A percentile compares a stretch with the other conserved stretches of the same genome.
These are phyloP conservation scores for Fragilaria crotonensis DNA, from an alignment of 108 stramenopile species.

Conservation along the genomic window DNA sequence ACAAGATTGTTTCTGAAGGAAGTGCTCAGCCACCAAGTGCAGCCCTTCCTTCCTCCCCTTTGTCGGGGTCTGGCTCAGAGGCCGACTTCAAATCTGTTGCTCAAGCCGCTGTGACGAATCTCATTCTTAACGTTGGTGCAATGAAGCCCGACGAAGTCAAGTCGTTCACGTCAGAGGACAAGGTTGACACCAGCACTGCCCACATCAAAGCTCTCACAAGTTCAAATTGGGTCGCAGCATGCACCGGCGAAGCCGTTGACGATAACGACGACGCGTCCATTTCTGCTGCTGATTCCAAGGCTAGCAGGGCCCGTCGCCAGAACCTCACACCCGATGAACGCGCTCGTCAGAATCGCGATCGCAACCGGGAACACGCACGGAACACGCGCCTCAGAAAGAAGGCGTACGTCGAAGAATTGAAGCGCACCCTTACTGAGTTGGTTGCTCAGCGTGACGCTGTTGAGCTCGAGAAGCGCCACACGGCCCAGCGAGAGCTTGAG, in stretches of 20 bases:
- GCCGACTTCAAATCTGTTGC: constrained; percentile 74
- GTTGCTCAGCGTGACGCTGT: constrained; percentile 72
- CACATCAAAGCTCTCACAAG: constrained; percentile 80
- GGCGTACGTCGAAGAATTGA: constrained; percentile 90
- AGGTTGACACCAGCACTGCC: constrained; percentile 72
- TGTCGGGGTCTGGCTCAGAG: constrained; percentile 28
- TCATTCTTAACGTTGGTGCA: constrained; percentile 56
- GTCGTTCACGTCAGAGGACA: neutral
- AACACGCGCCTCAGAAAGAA: constrained; percentile 96
- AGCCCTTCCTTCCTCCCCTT: constrained; percentile 8
- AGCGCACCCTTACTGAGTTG: constrained; percentile 75
- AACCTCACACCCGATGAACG: constrained; percentile 82
- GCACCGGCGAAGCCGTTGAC: constrained; percentile 25
- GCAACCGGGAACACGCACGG: constrained; percentile 95
- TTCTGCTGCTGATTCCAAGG: constrained; percentile 33
- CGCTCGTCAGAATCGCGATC: constrained; percentile 85
- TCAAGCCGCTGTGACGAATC: constrained; percentile 62
- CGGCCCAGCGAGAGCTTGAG: constrained; percentile 59
- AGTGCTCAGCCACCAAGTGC: constrained; percentile 6
- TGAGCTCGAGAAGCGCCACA: constrained; percentile 60
- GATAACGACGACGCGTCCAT: constrained; percentile 17
- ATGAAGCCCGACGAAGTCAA: constrained; percentile 5
- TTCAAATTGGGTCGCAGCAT: constrained; percentile 78
- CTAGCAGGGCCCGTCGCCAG: constrained; percentile 53
- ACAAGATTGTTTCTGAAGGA: constrained; percentile 6